phyloP scores from a whole-genome alignment of 2,329 filamentous ascomycete genomes.

The Penicillium sp. region DNA sequence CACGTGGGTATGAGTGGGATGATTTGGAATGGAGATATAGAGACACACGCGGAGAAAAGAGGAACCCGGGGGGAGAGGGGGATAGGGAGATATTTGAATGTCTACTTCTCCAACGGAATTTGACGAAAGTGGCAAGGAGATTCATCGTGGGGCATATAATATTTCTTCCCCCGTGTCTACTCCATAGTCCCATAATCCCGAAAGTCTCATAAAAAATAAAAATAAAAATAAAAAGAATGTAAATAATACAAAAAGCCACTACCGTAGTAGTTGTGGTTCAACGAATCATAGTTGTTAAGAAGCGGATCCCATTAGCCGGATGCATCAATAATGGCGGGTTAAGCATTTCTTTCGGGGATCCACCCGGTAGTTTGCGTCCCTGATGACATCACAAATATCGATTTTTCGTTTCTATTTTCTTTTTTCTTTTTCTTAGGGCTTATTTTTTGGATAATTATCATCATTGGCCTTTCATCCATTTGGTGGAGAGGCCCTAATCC shows the following conservation, averaged over 20 bases:
- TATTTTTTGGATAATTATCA: background rate
- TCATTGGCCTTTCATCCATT: background rate
- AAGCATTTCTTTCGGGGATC: slow-evolving; percentile 27
- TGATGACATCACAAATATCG: slow-evolving; percentile 22
- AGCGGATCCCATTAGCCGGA: slow-evolving; percentile 21
- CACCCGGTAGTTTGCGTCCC: slow-evolving; percentile 21
- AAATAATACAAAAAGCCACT: background rate
- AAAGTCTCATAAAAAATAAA: background rate
- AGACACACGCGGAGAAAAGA: slow-evolving; percentile 15
- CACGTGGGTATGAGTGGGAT: slow-evolving; percentile 1
- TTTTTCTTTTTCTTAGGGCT: background rate
- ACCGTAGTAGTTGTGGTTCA: slow-evolving; percentile 3
- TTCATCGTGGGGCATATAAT: slow-evolving; percentile 21
- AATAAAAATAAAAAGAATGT: background rate
- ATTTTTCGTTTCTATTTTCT: background rate
- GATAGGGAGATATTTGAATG: slow-evolving; percentile 31
- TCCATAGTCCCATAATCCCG: background rate
- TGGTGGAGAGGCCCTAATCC: background rate
- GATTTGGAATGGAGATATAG: slow-evolving; percentile 5
- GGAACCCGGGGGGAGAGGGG: slow-evolving; percentile 13
- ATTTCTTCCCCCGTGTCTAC: slow-evolving; percentile 8
- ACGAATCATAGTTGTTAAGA: slow-evolving; percentile 20
- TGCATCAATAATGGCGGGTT: slow-evolving; percentile 33
- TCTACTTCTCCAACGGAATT: slow-evolving; percentile 12
- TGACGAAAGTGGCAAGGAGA: slow-evolving; percentile 22